phyloP scores from a whole-genome alignment of 257 asterid species.

The Rubia yunnanensis region DNA sequence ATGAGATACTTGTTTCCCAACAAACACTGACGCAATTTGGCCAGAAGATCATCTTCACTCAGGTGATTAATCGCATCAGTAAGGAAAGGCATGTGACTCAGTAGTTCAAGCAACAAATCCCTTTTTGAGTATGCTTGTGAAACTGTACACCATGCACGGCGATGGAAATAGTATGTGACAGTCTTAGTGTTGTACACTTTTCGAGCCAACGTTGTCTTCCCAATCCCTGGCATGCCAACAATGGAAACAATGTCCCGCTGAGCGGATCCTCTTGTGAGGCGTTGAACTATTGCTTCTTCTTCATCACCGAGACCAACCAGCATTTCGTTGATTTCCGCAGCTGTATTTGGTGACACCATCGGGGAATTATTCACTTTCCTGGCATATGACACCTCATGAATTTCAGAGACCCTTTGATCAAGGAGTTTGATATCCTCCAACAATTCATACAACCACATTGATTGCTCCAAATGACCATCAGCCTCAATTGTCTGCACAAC shows the following conservation, averaged over 20 bases:
- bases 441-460: not conserved
- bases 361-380: not conserved
- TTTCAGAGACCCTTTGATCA: not conserved
- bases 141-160: not conserved
- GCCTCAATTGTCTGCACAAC: not conserved
- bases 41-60: not conserved
- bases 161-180: not conserved
- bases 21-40: not conserved
- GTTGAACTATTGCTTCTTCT: not conserved
- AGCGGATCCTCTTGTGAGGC: not conserved
- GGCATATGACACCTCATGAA: not conserved
- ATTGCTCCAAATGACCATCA: not conserved
- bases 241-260: not conserved
- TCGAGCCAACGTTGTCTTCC: not conserved
- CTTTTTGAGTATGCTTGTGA: not conserved
- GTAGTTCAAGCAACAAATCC: not conserved
- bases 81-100: not conserved
- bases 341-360: not conserved
- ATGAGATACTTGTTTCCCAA: not conserved
- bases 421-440: not conserved
- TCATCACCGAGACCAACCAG: not conserved
- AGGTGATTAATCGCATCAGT: not conserved
- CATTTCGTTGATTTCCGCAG: not conserved
- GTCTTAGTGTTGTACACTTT: not conserved
- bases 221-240: not conserved